phyloP scores from a whole-genome alignment of 805 yeast genomes.

The Clavispora asparagi region DNA sequence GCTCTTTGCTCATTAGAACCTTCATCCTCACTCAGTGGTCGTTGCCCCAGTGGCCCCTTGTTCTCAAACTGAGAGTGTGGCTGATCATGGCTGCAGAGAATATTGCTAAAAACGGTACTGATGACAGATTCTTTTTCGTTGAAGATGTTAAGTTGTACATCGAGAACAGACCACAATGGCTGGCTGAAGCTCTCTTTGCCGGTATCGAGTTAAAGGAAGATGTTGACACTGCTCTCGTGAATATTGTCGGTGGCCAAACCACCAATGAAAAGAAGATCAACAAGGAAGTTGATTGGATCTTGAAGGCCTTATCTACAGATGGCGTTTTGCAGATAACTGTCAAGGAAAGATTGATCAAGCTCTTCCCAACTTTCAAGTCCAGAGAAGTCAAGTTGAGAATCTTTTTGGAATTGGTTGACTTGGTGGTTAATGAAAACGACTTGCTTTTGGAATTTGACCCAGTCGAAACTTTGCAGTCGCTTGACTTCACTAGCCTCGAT shows the following conservation, averaged over 20 bases:
- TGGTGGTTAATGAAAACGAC: slow-evolving; percentile 46
- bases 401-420: slow-evolving; percentile 41
- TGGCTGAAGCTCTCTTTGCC: slow-evolving; percentile 38
- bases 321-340: slow-evolving; percentile 39
- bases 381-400: slow-evolving; percentile 53
- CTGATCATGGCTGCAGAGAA: slow-evolving; percentile 20
- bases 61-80: slow-evolving; percentile 48
- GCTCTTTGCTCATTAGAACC: slow-evolving; percentile 49
- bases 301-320: slow-evolving; percentile 36
- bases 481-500: slow-evolving; percentile 50
- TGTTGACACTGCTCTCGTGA: slow-evolving; percentile 55
- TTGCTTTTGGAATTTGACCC: slow-evolving; percentile 28
- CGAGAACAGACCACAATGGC: slow-evolving; percentile 41
- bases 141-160: slow-evolving; percentile 27
- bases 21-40: slow-evolving; percentile 69
- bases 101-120: slow-evolving; percentile 18
- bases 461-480: slow-evolving; percentile 45
- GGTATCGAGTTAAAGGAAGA: slow-evolving; percentile 43
- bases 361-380: slow-evolving; percentile 52
- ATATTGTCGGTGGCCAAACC: slow-evolving; percentile 45
- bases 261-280: slow-evolving; percentile 47
- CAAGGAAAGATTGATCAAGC: slow-evolving; percentile 44
- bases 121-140: slow-evolving; percentile 27
- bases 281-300: slow-evolving; percentile 57
- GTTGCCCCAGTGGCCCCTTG: slow-evolving; percentile 25